These are phyloP conservation scores for Reticulascus tulasneorum DNA, from an alignment of 2,329 filamentous ascomycete genomes.

Conservation along the genomic window DNA sequence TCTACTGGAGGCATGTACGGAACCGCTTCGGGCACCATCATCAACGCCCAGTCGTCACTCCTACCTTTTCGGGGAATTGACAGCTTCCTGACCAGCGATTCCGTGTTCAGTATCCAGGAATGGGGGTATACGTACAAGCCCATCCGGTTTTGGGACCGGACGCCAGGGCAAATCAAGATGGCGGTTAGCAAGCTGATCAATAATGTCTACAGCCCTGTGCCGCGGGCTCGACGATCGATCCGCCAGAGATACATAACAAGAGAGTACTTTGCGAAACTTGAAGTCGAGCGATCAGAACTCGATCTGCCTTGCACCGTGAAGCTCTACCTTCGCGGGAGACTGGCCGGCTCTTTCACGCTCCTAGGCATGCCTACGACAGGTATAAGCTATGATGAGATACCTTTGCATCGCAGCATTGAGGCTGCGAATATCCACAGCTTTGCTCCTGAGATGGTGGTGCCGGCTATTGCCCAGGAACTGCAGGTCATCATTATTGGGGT, in stretches of 20 bases:
- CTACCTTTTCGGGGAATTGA: conserved; percentile 44
- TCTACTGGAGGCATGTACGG: conserved; percentile 33
- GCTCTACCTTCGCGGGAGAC: conserved; percentile 23
- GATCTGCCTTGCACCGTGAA: conserved; percentile 32
- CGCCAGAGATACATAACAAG: too few species aligned
- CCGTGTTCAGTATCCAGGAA: conserved; percentile 24
- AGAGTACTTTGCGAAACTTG: conserved; percentile 32
- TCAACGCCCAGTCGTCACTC: conserved; percentile 42
- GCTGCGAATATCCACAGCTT: background rate
- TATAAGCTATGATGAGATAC: conserved; percentile 25
- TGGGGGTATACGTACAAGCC: conserved; percentile 40
- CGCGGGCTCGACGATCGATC: background rate
- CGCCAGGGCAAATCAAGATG: conserved; percentile 53
- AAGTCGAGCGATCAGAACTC: conserved; percentile 32
- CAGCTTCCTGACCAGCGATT: conserved; percentile 37
- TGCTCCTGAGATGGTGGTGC: background rate
- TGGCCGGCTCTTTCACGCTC: conserved; percentile 29
- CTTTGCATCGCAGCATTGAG: conserved; percentile 20
- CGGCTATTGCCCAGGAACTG: conserved; percentile 12
- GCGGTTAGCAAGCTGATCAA: conserved; percentile 57
- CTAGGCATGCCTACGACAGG: conserved; percentile 32
- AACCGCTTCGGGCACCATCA: conserved; percentile 32
- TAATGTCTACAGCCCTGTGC: conserved; percentile 37
- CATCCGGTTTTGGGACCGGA: conserved; percentile 46
- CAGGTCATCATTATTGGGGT: conserved; percentile 30